These are phyloP conservation scores for Solanum chacoense DNA, from an alignment of 305 asterid species.

Conservation along the genomic window DNA sequence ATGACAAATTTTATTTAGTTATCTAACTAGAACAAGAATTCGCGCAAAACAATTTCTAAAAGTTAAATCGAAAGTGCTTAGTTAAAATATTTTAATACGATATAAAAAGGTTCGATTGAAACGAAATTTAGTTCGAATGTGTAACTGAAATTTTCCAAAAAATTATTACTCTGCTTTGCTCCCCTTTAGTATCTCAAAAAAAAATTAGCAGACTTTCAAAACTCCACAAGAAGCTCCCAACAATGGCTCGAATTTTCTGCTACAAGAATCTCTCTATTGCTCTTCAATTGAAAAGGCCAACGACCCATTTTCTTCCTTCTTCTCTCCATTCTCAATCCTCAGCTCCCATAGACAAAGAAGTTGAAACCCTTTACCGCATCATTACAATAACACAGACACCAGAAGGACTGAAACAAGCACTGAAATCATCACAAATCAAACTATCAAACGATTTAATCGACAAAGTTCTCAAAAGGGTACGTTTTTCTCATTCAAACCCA, in stretches of 20 bases:
- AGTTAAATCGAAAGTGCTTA: neutral
- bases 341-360: slow-evolving; percentile 24
- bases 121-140: neutral
- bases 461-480: slow-evolving; percentile 59
- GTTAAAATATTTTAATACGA: too few species aligned
- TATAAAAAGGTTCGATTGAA: too few species aligned
- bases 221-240: neutral
- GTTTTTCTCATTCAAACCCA: slow-evolving; percentile 81
- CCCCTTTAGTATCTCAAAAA: neutral
- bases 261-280: neutral
- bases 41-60: neutral
- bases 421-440: slow-evolving; percentile 37
- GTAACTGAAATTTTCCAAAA: fast-evolving
- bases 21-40: too few species aligned
- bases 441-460: slow-evolving; percentile 53
- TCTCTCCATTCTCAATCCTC: neutral
- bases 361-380: slow-evolving; percentile 42
- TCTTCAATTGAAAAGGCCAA: neutral
- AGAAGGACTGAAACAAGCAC: slow-evolving; percentile 33
- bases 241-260: neutral
- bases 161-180: neutral
- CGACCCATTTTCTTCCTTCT: neutral
- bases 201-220: neutral
- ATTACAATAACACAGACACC: slow-evolving; percentile 45
- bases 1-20: too few species aligned